These are phyloP conservation scores for Ophiostoma himal-ulmi DNA, from an alignment of 2,329 filamentous ascomycete genomes.

Conservation along the genomic window DNA sequence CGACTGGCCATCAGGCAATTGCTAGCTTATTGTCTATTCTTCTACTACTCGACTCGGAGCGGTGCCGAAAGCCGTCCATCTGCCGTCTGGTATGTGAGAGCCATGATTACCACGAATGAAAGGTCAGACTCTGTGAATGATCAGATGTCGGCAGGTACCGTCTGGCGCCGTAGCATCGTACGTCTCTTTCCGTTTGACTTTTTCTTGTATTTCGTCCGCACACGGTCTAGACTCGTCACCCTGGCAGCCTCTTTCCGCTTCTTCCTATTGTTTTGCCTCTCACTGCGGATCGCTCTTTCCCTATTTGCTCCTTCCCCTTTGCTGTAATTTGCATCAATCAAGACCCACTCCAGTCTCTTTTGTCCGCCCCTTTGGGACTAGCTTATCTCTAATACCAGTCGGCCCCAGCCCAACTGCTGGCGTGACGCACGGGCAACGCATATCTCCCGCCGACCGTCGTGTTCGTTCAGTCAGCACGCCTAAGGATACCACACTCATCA, in stretches of 20 bases:
- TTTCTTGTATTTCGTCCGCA: background rate
- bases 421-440: constrained; percentile 1
- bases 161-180: background rate
- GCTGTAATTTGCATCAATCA: background rate
- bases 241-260: background rate
- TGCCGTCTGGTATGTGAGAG: background rate
- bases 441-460: background rate
- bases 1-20: background rate
- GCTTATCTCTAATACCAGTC: no score
- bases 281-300: constrained; percentile 7
- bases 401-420: background rate
- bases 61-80: background rate
- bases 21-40: background rate
- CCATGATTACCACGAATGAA: background rate
- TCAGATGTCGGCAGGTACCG: background rate
- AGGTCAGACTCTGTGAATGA: background rate
- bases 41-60: background rate
- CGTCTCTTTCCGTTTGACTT: background rate
- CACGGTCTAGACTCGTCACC: background rate
- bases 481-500: background rate
- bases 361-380: background rate
- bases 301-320: background rate
- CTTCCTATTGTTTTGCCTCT: background rate
- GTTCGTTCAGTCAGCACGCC: background rate
- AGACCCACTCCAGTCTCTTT: background rate